Evolutionary conservation across 257 asterid species (phyloP).

Genomic region (Leptodermis oblonga): DNA sequence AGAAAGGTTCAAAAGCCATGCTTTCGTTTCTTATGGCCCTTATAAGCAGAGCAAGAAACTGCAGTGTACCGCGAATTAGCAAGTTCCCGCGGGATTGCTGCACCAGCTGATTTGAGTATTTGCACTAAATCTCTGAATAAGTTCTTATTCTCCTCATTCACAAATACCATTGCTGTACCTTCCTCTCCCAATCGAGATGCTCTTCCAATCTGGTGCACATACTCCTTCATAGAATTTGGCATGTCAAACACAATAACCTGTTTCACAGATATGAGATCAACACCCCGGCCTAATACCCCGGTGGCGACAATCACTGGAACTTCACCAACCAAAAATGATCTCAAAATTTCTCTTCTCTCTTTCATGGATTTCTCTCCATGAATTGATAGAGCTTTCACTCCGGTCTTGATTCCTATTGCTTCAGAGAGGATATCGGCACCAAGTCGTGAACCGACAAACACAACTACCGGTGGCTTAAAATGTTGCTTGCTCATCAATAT

Average conservation of each 20-base stretch:
- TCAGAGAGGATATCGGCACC: constrained; percentile 91
- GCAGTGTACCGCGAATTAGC: constrained; percentile 43
- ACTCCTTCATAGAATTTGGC: constrained; percentile 85
- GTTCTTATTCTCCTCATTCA: constrained; percentile 77
- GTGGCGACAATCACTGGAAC: constrained; percentile 73
- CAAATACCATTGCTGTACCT: constrained; percentile 68
- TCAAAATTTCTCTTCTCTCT: constrained; percentile 72
- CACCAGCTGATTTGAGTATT: constrained; percentile 61
- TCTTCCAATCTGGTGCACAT: constrained; percentile 91
- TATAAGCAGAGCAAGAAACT: constrained; percentile 34
- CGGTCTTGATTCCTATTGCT: constrained; percentile 61
- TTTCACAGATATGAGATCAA: constrained; percentile 66
- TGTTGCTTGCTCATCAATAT: constrained; percentile 77
- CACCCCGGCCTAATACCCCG: constrained; percentile 88
- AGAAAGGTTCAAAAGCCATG: constrained; percentile 29
- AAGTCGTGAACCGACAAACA: constrained; percentile 80
- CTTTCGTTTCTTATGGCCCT: constrained; percentile 60
- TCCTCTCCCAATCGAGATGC: constrained; percentile 90
- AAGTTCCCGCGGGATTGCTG: constrained; percentile 76
- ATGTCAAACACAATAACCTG: constrained; percentile 90
- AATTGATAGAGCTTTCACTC: constrained; percentile 65
- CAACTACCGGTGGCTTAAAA: constrained; percentile 83
- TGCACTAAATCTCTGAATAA: constrained; percentile 63
- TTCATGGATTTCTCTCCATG: constrained; percentile 92
- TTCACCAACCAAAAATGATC: constrained; percentile 78